Base-by-base conservation (phyloP, 441 rosid species). In the Arabidopsis hybrid region DNA sequence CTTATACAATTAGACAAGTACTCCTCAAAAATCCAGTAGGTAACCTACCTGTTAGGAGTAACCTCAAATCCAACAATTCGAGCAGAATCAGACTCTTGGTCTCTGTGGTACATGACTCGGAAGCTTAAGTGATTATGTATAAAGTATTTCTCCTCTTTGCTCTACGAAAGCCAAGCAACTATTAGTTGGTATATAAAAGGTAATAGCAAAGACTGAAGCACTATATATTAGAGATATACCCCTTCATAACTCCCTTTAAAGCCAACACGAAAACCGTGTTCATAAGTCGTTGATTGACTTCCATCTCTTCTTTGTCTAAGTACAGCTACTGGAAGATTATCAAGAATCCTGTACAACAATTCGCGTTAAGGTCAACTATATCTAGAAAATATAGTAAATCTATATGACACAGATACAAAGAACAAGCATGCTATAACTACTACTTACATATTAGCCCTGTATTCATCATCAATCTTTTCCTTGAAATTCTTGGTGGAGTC, bases 261-360 rank as follows among this genome's bases (percentile, higher is more conserved):
- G 29, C 98, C 98, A 67, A 93, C 96, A 78, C 92, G 97, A 72
- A 83, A 93, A 69, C 98, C 98, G 45, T 90, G 98, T 67, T 91
- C 97, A 67, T 93, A 91, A 46, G 96, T 90, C 43, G 87, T 91
- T 50, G 95, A 85, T 69, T 72, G 89, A 78, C 85, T 85, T 51
- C 93, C 93, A 80, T 90, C 97, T 82, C 95, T 91, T 81, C 97
- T 87, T 82, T 86, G 90, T 83, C 97, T 86, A 72, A 66, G 93
- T 76, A 93, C 97, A 75, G 98, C 97, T 72, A 93, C 95, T 12
- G 98, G 98, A 84, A 93, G 98, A 79, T 93, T 93, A 82, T 91
- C 98, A 39, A 93, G 85, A 74, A 93, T 93, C 96, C 97, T 93
- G 82, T 71, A 85, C 12, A 79, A 49, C 62, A 79, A 80, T 46